These are phyloP conservation scores for Kodamaea kakaduensis DNA, from an alignment of 805 yeast genomes.

Conservation along the genomic window DNA sequence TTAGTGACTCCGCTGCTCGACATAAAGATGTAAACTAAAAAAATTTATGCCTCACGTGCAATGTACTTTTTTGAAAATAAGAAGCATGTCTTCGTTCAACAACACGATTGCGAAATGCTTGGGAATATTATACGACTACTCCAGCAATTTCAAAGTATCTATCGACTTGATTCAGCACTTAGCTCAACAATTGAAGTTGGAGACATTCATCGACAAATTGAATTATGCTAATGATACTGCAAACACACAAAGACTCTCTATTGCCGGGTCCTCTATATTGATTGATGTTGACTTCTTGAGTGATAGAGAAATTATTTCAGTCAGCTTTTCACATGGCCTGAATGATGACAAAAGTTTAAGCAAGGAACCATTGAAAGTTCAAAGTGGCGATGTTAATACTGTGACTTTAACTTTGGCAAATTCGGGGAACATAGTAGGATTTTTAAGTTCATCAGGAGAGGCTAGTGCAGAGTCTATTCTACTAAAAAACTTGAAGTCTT, in stretches of 20 bases:
- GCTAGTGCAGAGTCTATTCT: slow-evolving; percentile 28
- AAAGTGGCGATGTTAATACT: slow-evolving; percentile 6
- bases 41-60: slow-evolving; percentile 10
- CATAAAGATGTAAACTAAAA: slow-evolving; percentile 6
- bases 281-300: slow-evolving; percentile 37
- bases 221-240: slow-evolving; percentile 19
- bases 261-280: slow-evolving; percentile 39
- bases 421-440: slow-evolving; percentile 11
- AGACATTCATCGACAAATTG: slow-evolving; percentile 39
- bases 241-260: slow-evolving; percentile 31
- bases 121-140: slow-evolving; percentile 27
- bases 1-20: slow-evolving; percentile 13
- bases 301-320: slow-evolving; percentile 22
- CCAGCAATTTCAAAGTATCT: slow-evolving; percentile 28
- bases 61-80: background rate
- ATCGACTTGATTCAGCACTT: slow-evolving; percentile 37
- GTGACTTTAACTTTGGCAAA: slow-evolving; percentile 8
- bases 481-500: slow-evolving; percentile 21
- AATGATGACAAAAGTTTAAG: background rate
- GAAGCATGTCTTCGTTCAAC: slow-evolving; percentile 14
- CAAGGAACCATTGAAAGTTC: slow-evolving; percentile 3
- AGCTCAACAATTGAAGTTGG: slow-evolving; percentile 38
- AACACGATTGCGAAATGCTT: slow-evolving; percentile 21
- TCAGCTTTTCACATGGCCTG: slow-evolving; percentile 33
- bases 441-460: slow-evolving; percentile 12